These are phyloP conservation scores for Coemansia sp. DNA, from an alignment of 192 early-diverging fungal species.

Conservation along the genomic window DNA sequence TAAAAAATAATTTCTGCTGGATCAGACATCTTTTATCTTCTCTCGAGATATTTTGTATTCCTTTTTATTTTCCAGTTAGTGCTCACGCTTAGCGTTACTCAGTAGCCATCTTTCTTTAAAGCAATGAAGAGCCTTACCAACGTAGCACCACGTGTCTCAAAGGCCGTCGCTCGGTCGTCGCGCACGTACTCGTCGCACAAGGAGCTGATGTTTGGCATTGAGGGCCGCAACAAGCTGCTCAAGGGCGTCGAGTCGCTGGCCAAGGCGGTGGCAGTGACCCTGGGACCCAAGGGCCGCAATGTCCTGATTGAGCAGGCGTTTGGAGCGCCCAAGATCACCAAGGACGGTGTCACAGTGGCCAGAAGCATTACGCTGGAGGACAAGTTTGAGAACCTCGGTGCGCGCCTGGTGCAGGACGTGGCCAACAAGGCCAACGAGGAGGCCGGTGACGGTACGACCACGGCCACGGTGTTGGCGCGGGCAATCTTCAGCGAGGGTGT, in stretches of 20 bases:
- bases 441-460: slow-evolving; percentile 99
- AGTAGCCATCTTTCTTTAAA: not conserved
- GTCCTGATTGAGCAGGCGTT: slow-evolving; percentile 98
- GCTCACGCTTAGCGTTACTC: not conserved
- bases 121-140: slow-evolving; percentile 53
- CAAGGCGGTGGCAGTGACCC: slow-evolving; percentile 97
- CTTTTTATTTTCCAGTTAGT: not conserved
- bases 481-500: slow-evolving; percentile 99
- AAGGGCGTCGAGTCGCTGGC: slow-evolving; percentile 96
- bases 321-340: slow-evolving; percentile 99
- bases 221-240: slow-evolving; percentile 88
- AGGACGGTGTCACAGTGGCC: slow-evolving; percentile 99
- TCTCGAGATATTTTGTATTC: slow-evolving; percentile 2
- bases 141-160: slow-evolving; percentile 47
- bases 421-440: slow-evolving; percentile 99
- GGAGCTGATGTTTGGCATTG: slow-evolving; percentile 95
- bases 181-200: slow-evolving; percentile 88
- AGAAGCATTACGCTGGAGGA: slow-evolving; percentile 96
- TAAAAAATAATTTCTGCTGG: not conserved
- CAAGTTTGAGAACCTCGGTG: slow-evolving; percentile 99
- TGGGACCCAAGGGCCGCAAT: slow-evolving; percentile 98
- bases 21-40: slow-evolving; percentile 4
- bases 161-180: slow-evolving; percentile 29
- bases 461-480: slow-evolving; percentile 95
- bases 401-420: slow-evolving; percentile 96